Base-by-base conservation (phyloP, 495 filamentous ascomycete genomes). In the Astrocystis sublimbata region DNA sequence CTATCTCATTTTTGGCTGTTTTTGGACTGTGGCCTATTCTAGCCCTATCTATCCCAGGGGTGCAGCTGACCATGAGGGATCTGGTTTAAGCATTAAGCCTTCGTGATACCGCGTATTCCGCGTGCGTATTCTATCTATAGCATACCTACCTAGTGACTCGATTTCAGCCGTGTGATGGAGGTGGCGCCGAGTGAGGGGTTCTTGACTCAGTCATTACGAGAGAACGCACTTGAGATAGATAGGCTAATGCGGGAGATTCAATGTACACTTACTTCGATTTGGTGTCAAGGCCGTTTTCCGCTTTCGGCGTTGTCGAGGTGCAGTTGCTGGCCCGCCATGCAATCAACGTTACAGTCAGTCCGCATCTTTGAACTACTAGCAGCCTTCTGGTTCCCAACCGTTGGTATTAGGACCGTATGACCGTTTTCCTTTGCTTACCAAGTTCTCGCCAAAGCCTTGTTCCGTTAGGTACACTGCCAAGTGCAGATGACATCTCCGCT, bases 381-480 rank as follows among this genome's bases (percentile, higher is more conserved):
- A n/a, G n/a, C n/a, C n/a, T n/a, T n/a, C 49, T 52, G 49, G 30
- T 19, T 21, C 35, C 49, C 23, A n/a, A 13, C 28, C 26, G 9
- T 51, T 28, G 28, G 47, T 24, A 33, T 51, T 12, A 51, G 47
- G 33, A n/a, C n/a, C n/a, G n/a, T n/a, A n/a, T n/a, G n/a, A n/a
- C n/a, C n/a, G 35, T 33, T 23, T 45, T 17, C 38, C 38, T 10
- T 35, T 40, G 40, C 54, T 57, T 57, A 57, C 28, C 54, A 43
- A 57, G 45, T 57, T 57, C 40, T 57, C 54, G 54, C 54, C 54
- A 57, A 57, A 35, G 54, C 54, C 54, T 57, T 24, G 54, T 35
- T 40, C 35, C 21, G 31, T 54, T n/a, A 42, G 17, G 6, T 42
- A n/a, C n/a, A n/a, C 35, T 13, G 31, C 40, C 51, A 17, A 54